phyloP scores from a whole-genome alignment of 2,329 filamentous ascomycete species.

The Periglandula ipomoeae region DNA sequence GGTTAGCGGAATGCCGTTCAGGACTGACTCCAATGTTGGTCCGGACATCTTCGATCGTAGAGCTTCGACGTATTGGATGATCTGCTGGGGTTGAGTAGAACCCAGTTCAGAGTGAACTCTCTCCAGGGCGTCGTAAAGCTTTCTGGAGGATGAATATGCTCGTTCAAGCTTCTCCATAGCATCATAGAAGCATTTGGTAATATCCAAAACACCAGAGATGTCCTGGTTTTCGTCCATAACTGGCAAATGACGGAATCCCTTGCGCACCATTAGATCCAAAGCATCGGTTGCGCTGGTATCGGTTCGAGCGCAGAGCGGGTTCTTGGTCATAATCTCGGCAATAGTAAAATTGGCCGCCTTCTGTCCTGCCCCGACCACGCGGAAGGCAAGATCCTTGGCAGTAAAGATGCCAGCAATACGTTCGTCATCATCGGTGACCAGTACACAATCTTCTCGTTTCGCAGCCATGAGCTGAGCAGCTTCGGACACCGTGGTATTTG shows the following conservation, averaged over 20 bases:
- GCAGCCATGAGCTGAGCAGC: conserved; percentile 98
- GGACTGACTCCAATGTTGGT: conserved; percentile 86
- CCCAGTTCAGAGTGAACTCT: conserved; percentile 96
- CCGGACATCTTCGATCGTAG: conserved; percentile 95
- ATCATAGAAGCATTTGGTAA: conserved; percentile 99
- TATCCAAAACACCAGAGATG: conserved; percentile 94
- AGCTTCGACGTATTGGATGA: conserved; percentile 97
- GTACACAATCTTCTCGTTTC: conserved; percentile 94
- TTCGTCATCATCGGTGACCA: conserved; percentile 97
- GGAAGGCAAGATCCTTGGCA: conserved; percentile 95
- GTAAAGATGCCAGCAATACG: conserved; percentile 98
- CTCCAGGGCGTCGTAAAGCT: conserved; percentile 93
- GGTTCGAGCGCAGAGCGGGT: conserved; percentile 91
- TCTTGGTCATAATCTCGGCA: conserved; percentile 99
- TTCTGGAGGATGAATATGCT: conserved; percentile 94
- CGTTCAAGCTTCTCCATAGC: conserved; percentile 99
- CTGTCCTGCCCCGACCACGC: conserved; percentile 83
- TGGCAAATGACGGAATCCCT: conserved; percentile 93
- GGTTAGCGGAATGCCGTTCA: conserved; percentile 84
- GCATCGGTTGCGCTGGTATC: conserved; percentile 98
- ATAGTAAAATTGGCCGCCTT: conserved; percentile 89
- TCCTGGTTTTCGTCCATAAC: conserved; percentile 99
- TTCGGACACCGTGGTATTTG: conserved; percentile 84
- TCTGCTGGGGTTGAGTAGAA: conserved; percentile 92
- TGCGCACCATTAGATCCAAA: conserved; percentile 93